These are phyloP conservation scores for Penicillium angulare DNA, from an alignment of 495 filamentous ascomycete species.

Conservation along the genomic window DNA sequence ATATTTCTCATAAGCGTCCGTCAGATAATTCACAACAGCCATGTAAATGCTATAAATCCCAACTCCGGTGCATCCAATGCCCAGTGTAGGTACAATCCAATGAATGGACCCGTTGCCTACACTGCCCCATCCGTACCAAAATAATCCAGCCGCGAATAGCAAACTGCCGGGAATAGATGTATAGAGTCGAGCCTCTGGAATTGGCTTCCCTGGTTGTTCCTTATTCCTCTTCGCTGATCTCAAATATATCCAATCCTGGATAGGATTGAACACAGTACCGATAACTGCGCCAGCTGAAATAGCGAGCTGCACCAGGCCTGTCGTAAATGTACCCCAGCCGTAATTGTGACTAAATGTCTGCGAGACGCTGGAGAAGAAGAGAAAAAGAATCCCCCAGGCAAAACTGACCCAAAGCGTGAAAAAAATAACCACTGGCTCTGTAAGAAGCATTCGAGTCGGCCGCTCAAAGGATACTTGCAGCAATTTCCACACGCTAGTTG, in stretches of 20 bases:
- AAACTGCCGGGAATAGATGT: constrained; percentile 39
- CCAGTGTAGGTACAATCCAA: constrained; percentile 42
- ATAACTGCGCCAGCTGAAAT: constrained; percentile 43
- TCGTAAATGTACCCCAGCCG: constrained; percentile 31
- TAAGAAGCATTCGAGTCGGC: constrained; percentile 48
- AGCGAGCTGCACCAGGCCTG: constrained; percentile 39
- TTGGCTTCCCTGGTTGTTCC: constrained; percentile 28
- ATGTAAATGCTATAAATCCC: constrained; percentile 52
- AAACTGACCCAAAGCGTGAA: constrained; percentile 55
- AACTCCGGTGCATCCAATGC: constrained; percentile 32
- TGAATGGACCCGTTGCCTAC: constrained; percentile 34
- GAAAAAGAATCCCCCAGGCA: constrained; percentile 51
- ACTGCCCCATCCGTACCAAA: constrained; percentile 45
- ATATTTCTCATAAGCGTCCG: constrained; percentile 68
- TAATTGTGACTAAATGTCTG: constrained; percentile 41
- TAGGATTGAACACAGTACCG: constrained; percentile 40
- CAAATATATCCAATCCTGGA: constrained; percentile 40
- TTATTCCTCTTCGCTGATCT: constrained; percentile 25
- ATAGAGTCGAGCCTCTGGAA: constrained; percentile 44
- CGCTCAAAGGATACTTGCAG: constrained; percentile 40
- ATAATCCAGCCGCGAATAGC: constrained; percentile 39
- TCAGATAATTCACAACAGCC: constrained; percentile 63
- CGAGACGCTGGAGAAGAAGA: constrained; percentile 42
- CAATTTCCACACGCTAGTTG: constrained; percentile 19
- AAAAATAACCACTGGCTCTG: constrained; percentile 53